Base-by-base conservation (phyloP, 306 rosid genomes). In the Quercus mongolica region DNA sequence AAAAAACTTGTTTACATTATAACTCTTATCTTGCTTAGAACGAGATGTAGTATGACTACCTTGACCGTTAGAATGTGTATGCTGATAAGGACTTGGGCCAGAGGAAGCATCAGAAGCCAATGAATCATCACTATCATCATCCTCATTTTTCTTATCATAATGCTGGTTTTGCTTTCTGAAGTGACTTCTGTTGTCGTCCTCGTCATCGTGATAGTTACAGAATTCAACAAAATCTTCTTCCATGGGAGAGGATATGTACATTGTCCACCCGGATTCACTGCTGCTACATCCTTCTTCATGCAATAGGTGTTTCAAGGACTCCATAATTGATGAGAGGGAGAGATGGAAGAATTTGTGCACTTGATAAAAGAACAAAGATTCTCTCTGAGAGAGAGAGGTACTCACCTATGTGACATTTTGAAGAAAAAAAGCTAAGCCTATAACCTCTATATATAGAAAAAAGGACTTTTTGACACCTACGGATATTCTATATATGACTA, bases 251-350 rank as follows among this genome's bases (percentile, higher is more conserved):
- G 77, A 88, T 78, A 93, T 81, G 56, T 93, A 93, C 83, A 82
- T 88, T 58, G 98, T 93, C 98, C 98, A 91, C 75, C 98, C 97
- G 31, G 98, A 93, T 86, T 91, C 98, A 78, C 93, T 87, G 84
- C 97, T 93, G 88, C 94, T 87, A 76, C 97, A 83, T 63, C 87
- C 74, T 70, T 70, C 74, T 19, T 26, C 56, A 20, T 6, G 38
- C 35, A 25, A 62, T 25, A 13, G 35, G 38, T 25, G 19, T 5
- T 62, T 62, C 19, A 25, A 62, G 69, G 69, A 26, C 38, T 14
- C 69, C 69, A 62, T 62, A 5, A 1, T 26, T 15, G 38, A 62
- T 15, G 17, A 26, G 11, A 56, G 1, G 26, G 21, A 2, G 64
- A 20, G 14, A 0, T 21, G 28, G 64, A 58, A 58, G 30, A 58